phyloP scores from a whole-genome alignment of 2,329 filamentous ascomycete species.

The Kalmusia sp. region DNA sequence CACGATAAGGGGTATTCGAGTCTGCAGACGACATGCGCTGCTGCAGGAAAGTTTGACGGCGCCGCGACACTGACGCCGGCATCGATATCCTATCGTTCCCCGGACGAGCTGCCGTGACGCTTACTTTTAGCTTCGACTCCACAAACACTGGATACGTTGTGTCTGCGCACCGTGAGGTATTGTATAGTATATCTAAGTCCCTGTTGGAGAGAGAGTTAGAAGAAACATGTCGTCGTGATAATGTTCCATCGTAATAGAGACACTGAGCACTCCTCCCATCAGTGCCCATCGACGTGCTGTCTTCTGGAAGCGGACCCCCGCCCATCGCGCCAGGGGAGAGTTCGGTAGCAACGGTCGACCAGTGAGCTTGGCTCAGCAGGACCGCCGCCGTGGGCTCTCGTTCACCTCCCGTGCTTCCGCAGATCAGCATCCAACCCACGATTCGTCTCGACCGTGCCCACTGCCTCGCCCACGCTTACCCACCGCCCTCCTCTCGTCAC shows the following conservation, averaged over 20 bases:
- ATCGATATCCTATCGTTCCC: conserved; percentile 7
- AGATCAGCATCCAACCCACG: conserved; percentile 16
- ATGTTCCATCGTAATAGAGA: neutral
- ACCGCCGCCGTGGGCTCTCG: conserved; percentile 13
- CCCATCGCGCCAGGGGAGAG: conserved; percentile 14
- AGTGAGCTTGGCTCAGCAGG: conserved; percentile 7
- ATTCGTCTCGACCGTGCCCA: conserved; percentile 9
- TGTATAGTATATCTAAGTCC: too few relatives aligned
- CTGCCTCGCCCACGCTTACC: conserved; percentile 11
- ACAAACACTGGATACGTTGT: conserved; percentile 3
- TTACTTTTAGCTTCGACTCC: conserved; percentile 10
- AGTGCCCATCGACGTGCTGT: neutral
- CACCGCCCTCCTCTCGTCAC: conserved; percentile 9
- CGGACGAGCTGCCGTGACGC: conserved; percentile 12
- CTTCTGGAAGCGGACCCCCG: conserved; percentile 12
- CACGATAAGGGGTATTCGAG: conserved; percentile 11
- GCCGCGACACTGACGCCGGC: neutral
- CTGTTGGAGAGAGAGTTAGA: neutral
- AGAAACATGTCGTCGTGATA: neutral
- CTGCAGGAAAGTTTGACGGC: neutral
- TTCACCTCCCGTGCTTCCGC: conserved; percentile 19
- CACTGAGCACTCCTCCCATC: neutral
- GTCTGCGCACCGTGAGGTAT: too few relatives aligned
- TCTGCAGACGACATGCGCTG: neutral
- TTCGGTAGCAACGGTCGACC: conserved; percentile 20